Base-by-base conservation (phyloP, 2,329 filamentous ascomycete species). In the Ascosphaera apis region DNA sequence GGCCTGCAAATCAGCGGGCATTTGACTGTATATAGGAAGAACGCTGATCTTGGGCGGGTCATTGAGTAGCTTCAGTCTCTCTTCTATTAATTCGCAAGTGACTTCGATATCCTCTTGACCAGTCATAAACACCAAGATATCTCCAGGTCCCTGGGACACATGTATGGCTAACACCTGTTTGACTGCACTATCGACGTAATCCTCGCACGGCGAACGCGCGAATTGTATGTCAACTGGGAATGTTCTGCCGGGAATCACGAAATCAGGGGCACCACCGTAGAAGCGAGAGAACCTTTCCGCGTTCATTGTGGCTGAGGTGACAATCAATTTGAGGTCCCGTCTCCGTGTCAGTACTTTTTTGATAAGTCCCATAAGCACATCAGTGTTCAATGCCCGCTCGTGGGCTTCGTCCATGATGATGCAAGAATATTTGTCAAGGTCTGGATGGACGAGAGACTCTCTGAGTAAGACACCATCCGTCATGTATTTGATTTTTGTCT, bases 381-480 rank as follows among this genome's bases (percentile, higher is more conserved):
- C 88, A 0, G 88, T 98, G 50, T 98, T 95, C 35, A 98, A 60
- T 1, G 88, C 86, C 53, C 88, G 71, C 56, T 98, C 88, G 65
- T 98, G 88, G 3, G 88, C 91, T 60, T 98, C 88, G 51, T 98
- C 88, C 88, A 98, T 98, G 55, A 98, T 98, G 47, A 98, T 83
- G 52, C 84, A 93, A 11, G 86, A 92, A 53, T 98, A 98, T 43
- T 81, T 80, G 54, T 95, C 88, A 33, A 98, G 64, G 52, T 98
- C 86, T 4, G 77, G 72, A 53, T 95, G 86, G 40, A 83, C 84
- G 8, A 98, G 65, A 4, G 83, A 93, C 50, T 98, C 91, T 58
- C 88, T 71, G 21, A 98, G 67, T 32, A 98, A 61, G 15, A 98
- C 81, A 61, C 88, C 88, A 49, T 98, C 91, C 0, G 88, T 98